Evolutionary conservation across 495 filamentous ascomycete genomes (phyloP).

Genomic region (Trichoderma orchidacearum): DNA sequence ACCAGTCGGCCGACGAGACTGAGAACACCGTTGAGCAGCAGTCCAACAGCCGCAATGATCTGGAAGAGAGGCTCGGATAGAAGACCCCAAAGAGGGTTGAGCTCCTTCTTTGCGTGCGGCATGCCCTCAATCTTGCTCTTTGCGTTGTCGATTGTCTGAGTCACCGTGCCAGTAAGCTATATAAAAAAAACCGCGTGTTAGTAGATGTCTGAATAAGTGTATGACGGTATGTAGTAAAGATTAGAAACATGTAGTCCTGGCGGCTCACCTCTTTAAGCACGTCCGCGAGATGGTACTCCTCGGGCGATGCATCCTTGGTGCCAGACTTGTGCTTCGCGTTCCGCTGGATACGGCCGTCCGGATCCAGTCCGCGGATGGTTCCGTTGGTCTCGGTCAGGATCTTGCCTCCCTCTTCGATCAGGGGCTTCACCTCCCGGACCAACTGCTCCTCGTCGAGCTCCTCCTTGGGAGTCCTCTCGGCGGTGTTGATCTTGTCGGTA

Average conservation of each 20-base stretch:
- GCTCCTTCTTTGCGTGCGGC: constrained; percentile 87
- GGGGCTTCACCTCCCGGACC: constrained; percentile 69
- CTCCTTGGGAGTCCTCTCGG: constrained; percentile 73
- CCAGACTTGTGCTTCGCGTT: constrained; percentile 73
- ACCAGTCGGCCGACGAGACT: constrained; percentile 61
- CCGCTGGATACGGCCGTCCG: constrained; percentile 73
- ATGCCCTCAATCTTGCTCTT: constrained; percentile 79
- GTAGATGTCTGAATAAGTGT: too few species aligned
- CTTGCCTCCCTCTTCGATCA: constrained; percentile 71
- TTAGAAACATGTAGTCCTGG: too few species aligned
- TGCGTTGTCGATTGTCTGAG: constrained; percentile 71
- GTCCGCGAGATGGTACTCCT: constrained; percentile 78
- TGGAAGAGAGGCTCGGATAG: constrained; percentile 79
- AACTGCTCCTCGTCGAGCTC: constrained; percentile 85
- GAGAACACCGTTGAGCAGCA: constrained; percentile 72
- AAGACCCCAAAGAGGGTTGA: constrained; percentile 78
- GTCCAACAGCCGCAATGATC: constrained; percentile 81
- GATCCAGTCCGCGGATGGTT: constrained; percentile 78
- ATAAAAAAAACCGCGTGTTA: constrained; percentile 38
- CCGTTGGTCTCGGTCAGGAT: constrained; percentile 85
- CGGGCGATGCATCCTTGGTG: constrained; percentile 69
- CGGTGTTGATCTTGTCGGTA: constrained; percentile 66
- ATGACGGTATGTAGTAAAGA: too few species aligned
- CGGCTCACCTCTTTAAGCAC: constrained; percentile 51
- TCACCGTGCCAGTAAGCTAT: constrained; percentile 48